Percentiles rank a stretch among this genome's conserved stretches.
phyloP scores from a whole-genome alignment of 352 stramenopile species.

The Aphanomyces invadans region DNA sequence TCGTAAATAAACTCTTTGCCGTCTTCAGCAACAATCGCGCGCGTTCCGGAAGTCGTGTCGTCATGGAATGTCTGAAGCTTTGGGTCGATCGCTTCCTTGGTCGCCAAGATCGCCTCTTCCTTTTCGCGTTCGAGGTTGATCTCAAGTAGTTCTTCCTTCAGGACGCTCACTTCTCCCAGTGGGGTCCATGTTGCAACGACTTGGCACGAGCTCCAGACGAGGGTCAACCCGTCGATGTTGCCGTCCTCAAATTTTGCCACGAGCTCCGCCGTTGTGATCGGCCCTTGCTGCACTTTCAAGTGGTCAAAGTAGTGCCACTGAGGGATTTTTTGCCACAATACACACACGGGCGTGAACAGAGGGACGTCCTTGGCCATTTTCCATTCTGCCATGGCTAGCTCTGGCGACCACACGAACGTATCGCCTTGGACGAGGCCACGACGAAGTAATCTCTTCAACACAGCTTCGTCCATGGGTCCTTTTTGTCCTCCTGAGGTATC shows the following conservation, averaged over 20 bases:
- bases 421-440: slow-evolving; percentile 47
- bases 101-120: slow-evolving; percentile 40
- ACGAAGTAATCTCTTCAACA: slow-evolving; percentile 64
- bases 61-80: not conserved
- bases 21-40: slow-evolving; percentile 42
- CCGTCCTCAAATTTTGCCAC: slow-evolving; percentile 53
- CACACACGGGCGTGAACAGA: slow-evolving; percentile 38
- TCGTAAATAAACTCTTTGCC: slow-evolving; percentile 67
- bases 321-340: slow-evolving; percentile 42
- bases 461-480: slow-evolving; percentile 43
- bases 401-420: slow-evolving; percentile 65
- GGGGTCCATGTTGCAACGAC: slow-evolving; percentile 46
- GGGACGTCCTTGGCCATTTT: slow-evolving; percentile 22
- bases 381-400: slow-evolving; percentile 43
- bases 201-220: slow-evolving; percentile 44
- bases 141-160: slow-evolving; percentile 69
- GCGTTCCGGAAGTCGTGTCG: not conserved
- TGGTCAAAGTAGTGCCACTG: slow-evolving; percentile 58
- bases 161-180: slow-evolving; percentile 43
- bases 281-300: slow-evolving; percentile 31
- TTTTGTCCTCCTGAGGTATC: slow-evolving; percentile 57
- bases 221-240: slow-evolving; percentile 60
- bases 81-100: slow-evolving; percentile 30
- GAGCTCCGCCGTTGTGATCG: slow-evolving; percentile 47
- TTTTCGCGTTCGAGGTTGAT: slow-evolving; percentile 55